These are phyloP conservation scores for Trichoderma orchidacearum DNA, from an alignment of 495 filamentous ascomycete genomes.

Conservation along the genomic window DNA sequence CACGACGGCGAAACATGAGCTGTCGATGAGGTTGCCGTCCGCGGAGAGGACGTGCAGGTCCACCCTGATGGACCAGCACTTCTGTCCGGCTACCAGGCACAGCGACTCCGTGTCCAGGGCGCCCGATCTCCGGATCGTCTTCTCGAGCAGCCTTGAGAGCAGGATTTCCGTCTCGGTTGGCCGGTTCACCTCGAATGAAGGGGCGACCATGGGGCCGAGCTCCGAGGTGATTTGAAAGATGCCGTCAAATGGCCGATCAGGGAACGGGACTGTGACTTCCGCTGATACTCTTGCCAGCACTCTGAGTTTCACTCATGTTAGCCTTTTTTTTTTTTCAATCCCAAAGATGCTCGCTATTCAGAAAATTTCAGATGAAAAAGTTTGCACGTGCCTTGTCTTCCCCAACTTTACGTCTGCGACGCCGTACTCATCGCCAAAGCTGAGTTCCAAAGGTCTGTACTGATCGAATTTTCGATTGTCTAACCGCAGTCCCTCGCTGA, in stretches of 20 bases:
- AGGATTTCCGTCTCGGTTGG: constrained; percentile 69
- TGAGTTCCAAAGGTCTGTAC: constrained; percentile 61
- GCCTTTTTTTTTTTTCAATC: too few species aligned
- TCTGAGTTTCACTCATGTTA: too few species aligned
- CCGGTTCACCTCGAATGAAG: constrained; percentile 76
- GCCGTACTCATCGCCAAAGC: constrained; percentile 83
- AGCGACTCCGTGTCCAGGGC: constrained; percentile 91
- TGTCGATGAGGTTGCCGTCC: constrained; percentile 80
- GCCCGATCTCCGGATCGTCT: constrained; percentile 78
- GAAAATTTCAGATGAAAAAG: not conserved
- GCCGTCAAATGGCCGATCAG: constrained; percentile 87
- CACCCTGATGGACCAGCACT: constrained; percentile 80
- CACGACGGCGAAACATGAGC: constrained; percentile 72
- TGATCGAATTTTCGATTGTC: constrained; percentile 71
- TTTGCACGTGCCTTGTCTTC: constrained; percentile 59
- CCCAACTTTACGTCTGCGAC: constrained; percentile 80
- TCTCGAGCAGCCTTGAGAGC: constrained; percentile 78
- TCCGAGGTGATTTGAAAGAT: constrained; percentile 85
- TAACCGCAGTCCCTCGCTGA: constrained; percentile 62
- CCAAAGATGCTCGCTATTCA: too few species aligned
- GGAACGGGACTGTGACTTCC: constrained; percentile 68
- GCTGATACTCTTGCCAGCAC: constrained; percentile 76
- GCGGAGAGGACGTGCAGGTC: constrained; percentile 82
- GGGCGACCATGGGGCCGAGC: constrained; percentile 82
- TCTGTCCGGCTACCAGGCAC: constrained; percentile 78